phyloP scores from a whole-genome alignment of 352 stramenopile species.

The Pythium oligandrum region DNA sequence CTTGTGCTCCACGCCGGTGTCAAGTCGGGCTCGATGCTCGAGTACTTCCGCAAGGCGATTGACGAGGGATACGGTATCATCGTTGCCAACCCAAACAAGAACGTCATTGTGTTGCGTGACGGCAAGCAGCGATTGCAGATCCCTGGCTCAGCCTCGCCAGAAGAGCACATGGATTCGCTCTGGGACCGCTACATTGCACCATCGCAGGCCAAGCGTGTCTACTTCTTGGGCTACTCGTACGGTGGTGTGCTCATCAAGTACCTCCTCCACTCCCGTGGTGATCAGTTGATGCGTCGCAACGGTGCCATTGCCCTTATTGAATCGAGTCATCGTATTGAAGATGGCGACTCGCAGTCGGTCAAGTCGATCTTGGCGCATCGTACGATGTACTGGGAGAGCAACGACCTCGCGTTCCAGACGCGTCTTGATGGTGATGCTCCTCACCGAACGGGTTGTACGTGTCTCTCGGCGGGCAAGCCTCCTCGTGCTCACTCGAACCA shows the following conservation, averaged over 20 bases:
- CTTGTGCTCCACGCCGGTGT: conserved; percentile 84
- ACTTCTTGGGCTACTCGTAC: conserved; percentile 87
- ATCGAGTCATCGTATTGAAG: conserved; percentile 81
- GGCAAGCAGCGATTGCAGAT: conserved; percentile 81
- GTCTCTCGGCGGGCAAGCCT: conserved; percentile 65
- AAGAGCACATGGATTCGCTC: conserved; percentile 87
- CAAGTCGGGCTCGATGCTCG: conserved; percentile 84
- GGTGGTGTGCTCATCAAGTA: conserved; percentile 88
- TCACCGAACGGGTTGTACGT: conserved; percentile 80
- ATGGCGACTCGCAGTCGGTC: conserved; percentile 81
- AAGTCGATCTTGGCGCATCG: conserved; percentile 84
- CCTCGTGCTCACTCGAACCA: conserved; percentile 73
- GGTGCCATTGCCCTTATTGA: conserved; percentile 84
- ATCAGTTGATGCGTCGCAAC: conserved; percentile 84
- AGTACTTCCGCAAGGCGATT: conserved; percentile 86
- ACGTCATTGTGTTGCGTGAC: conserved; percentile 78
- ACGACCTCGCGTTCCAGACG: conserved; percentile 72
- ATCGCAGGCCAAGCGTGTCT: conserved; percentile 59
- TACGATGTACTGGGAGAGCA: conserved; percentile 89
- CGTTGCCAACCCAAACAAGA: conserved; percentile 89
- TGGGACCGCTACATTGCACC: conserved; percentile 80
- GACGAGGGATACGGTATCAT: conserved; percentile 84
- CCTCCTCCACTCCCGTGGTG: conserved; percentile 76
- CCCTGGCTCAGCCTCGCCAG: conserved; percentile 72
- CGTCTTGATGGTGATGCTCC: conserved; percentile 73